Percentiles rank a stretch among this genome's conserved stretches.
These are phyloP conservation scores for Plenodomus lindquistii DNA, from an alignment of 2,329 filamentous ascomycete species.

Conservation along the genomic window DNA sequence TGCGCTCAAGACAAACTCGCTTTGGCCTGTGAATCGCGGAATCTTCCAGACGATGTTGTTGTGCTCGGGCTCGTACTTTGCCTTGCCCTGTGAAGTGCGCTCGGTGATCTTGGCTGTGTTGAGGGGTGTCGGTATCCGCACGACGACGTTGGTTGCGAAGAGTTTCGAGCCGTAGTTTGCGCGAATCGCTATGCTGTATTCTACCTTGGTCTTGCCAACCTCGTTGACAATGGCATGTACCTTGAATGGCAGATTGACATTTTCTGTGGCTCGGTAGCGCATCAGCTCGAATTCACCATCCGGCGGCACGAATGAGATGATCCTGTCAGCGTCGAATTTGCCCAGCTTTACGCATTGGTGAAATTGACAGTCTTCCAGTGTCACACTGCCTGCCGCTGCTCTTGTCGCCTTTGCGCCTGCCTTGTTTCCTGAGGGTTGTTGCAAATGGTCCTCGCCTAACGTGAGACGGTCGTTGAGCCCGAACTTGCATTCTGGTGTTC, in stretches of 20 bases:
- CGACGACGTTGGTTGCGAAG: conserved; percentile 93
- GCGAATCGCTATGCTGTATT: conserved; percentile 97
- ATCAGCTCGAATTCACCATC: conserved; percentile 99
- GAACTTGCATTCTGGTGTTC: conserved; percentile 98
- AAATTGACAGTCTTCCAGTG: conserved; percentile 96
- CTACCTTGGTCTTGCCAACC: conserved; percentile 93
- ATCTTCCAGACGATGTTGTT: conserved; percentile 99
- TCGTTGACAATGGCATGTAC: conserved; percentile 99
- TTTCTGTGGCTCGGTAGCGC: conserved; percentile 97
- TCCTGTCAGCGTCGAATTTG: conserved; percentile 94
- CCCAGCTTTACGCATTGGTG: conserved; percentile 98
- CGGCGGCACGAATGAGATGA: conserved; percentile 94
- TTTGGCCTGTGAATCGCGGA: conserved; percentile 95
- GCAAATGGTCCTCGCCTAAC: conserved; percentile 69
- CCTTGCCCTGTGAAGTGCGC: conserved; percentile 91
- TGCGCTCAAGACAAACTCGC: conserved; percentile 91
- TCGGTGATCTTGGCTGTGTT: conserved; percentile 95
- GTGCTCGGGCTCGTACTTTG: conserved; percentile 96
- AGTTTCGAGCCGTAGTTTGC: conserved; percentile 96
- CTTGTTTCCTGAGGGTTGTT: conserved; percentile 71
- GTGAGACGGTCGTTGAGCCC: conserved; percentile 94
- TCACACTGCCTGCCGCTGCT: conserved; percentile 92
- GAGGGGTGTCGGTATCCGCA: conserved; percentile 91
- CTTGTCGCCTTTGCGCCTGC: conserved; percentile 88
- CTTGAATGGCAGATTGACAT: conserved; percentile 98